A percentile compares a stretch with the other conserved stretches of the same genome.
Evolutionary conservation across 2,329 filamentous ascomycete species (phyloP).

Genomic region (Colletotrichum sansevieriae): DNA sequence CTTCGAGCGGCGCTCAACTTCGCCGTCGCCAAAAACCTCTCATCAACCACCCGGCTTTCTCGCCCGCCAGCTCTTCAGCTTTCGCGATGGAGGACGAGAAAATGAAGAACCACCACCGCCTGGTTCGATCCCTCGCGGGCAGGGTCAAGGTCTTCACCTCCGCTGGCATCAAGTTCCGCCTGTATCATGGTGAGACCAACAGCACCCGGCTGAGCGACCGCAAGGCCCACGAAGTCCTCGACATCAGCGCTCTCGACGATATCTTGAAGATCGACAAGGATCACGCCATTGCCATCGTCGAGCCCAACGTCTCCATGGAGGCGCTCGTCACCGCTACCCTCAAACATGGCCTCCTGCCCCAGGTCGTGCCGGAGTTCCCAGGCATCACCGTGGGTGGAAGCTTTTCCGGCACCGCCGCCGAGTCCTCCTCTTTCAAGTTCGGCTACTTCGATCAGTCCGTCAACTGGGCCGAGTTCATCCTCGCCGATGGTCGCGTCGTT

Average conservation of each 20-base stretch:
- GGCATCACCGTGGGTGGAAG: slow-evolving; percentile 78
- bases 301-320: slow-evolving; percentile 80
- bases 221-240: slow-evolving; percentile 67
- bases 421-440: slow-evolving; percentile 75
- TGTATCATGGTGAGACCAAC: slow-evolving; percentile 83
- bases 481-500: slow-evolving; percentile 68
- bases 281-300: slow-evolving; percentile 68
- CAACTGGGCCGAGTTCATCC: slow-evolving; percentile 72
- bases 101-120: slow-evolving; percentile 39
- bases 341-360: slow-evolving; percentile 67
- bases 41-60: too few relatives aligned
- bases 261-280: slow-evolving; percentile 71
- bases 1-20: too few relatives aligned
- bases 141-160: slow-evolving; percentile 59
- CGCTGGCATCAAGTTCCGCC: slow-evolving; percentile 69
- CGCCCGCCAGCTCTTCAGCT: neutral
- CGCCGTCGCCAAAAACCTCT: neutral
- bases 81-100: slow-evolving; percentile 5
- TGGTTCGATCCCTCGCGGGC: slow-evolving; percentile 56
- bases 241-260: slow-evolving; percentile 73
- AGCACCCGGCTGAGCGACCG: slow-evolving; percentile 72
- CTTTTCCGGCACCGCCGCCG: slow-evolving; percentile 75
- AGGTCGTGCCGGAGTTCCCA: slow-evolving; percentile 79
- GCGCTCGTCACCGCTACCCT: slow-evolving; percentile 70
- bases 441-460: slow-evolving; percentile 76